Conservation (phyloP, 2,329 filamentous ascomycete species). For the Clonostachys byssicola region DNA sequence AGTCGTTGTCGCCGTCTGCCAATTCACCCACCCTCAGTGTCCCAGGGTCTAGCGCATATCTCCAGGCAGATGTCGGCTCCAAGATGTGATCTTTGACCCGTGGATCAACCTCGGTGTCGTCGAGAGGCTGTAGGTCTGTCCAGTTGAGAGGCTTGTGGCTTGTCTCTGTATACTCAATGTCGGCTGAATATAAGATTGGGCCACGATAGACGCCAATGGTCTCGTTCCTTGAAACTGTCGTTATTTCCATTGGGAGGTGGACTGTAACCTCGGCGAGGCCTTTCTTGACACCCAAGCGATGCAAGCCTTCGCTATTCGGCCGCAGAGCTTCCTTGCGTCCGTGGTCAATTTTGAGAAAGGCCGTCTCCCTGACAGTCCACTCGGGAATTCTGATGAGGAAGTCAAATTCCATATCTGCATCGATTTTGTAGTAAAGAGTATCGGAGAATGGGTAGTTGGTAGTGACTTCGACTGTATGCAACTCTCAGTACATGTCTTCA, state of each 20-base stretch:
- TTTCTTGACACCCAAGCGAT: neutral
- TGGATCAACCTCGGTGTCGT: constrained; percentile 7
- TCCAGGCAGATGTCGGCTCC: constrained; percentile 18
- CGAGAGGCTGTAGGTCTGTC: constrained; percentile 10
- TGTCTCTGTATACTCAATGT: constrained; percentile 16
- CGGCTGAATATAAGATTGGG: constrained; percentile 29
- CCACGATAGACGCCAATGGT: constrained; percentile 32
- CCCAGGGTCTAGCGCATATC: constrained; percentile 9
- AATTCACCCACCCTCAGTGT: constrained; percentile 5
- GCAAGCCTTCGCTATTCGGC: neutral
- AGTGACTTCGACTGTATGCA: constrained; percentile 10
- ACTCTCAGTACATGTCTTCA: neutral
- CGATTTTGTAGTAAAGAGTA: constrained; percentile 14
- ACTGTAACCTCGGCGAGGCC: constrained; percentile 7
- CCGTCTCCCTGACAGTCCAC: constrained; percentile 5
- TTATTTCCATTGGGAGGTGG: constrained; percentile 6
- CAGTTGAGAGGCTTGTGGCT: constrained; percentile 7
- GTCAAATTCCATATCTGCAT: constrained; percentile 12
- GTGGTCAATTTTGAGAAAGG: neutral
- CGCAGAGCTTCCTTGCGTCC: neutral
- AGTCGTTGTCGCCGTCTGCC: constrained; percentile 11
- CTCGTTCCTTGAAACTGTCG: constrained; percentile 13
- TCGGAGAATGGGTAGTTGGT: constrained; percentile 36
- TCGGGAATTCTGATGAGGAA: constrained; percentile 13
- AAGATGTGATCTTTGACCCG: constrained; percentile 19